Percentiles rank a stretch among this genome's conserved stretches.
Conservation (phyloP, 1,284 basidiomycete genomes). For the Pholiota adiposa region DNA sequence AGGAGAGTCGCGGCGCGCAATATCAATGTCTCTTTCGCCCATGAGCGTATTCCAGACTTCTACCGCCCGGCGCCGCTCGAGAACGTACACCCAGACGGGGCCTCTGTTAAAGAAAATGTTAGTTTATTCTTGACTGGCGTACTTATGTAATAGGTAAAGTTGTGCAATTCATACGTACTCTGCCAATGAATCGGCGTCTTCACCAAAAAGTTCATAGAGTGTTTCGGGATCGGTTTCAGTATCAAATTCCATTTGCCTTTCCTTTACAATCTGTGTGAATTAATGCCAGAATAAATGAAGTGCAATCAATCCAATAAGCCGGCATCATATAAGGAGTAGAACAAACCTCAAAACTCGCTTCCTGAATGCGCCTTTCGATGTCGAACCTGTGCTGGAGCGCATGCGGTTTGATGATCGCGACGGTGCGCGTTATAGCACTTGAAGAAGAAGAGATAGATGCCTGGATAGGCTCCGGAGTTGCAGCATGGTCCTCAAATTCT, state of each 20-base stretch:
- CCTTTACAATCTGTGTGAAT: conserved; percentile 71
- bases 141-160: conserved; percentile 1
- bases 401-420: conserved; percentile 80
- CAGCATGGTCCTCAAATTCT: conserved; percentile 2
- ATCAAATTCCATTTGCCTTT: conserved; percentile 84
- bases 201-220: conserved; percentile 75
- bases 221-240: conserved; percentile 77
- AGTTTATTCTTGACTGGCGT: conserved; percentile 5
- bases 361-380: conserved; percentile 74
- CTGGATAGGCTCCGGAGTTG: conserved; percentile 10
- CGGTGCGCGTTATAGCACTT: conserved; percentile 57
- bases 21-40: conserved; percentile 62
- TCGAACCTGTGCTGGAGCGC: conserved; percentile 72
- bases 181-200: conserved; percentile 69
- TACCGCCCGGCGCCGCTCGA: conserved; percentile 77
- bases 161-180: conserved; percentile 56
- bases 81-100: conserved; percentile 85
- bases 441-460: conserved; percentile 16
- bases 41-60: conserved; percentile 78
- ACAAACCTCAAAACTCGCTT: conserved; percentile 76
- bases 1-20: conserved; percentile 57
- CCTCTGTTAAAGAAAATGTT: conserved; percentile 48
- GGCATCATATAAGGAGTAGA: not conserved
- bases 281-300: conserved; percentile 10
- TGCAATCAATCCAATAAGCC: not conserved